Conservation (phyloP, 1,139 yeast species). For the Meyerozyma carpophila region DNA sequence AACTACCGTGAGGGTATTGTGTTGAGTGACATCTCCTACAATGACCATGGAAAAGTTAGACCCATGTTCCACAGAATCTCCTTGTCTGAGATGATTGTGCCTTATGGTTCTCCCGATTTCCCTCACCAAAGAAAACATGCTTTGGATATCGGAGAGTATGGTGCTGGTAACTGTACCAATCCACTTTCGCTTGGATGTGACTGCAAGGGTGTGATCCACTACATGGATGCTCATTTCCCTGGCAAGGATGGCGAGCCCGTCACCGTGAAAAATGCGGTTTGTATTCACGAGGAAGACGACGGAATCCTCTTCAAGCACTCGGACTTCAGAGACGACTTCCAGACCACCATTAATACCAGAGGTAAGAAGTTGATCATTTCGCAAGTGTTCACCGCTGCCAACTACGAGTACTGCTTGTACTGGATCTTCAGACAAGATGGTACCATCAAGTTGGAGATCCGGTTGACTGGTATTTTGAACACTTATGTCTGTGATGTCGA, state of each 20-base stretch:
- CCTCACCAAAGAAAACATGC: slow-evolving; percentile 86
- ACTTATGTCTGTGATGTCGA: slow-evolving; percentile 59
- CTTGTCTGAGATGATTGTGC: slow-evolving; percentile 78
- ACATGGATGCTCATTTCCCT: slow-evolving; percentile 69
- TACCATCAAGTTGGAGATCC: slow-evolving; percentile 69
- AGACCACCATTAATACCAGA: slow-evolving; percentile 69
- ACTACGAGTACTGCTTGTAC: slow-evolving; percentile 79
- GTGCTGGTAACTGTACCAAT: slow-evolving; percentile 82
- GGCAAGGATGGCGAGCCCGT: slow-evolving; percentile 63
- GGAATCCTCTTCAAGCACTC: slow-evolving; percentile 77
- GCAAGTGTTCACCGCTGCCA: slow-evolving; percentile 81
- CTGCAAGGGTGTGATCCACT: slow-evolving; percentile 80
- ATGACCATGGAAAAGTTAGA: slow-evolving; percentile 67
- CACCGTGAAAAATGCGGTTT: slow-evolving; percentile 69
- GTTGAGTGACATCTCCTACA: slow-evolving; percentile 64
- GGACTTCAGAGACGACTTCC: slow-evolving; percentile 76
- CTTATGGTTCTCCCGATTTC: slow-evolving; percentile 73
- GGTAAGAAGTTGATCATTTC: slow-evolving; percentile 69
- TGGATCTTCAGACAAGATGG: slow-evolving; percentile 84
- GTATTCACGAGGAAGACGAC: slow-evolving; percentile 83
- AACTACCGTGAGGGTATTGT: slow-evolving; percentile 84
- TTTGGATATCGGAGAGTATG: slow-evolving; percentile 80
- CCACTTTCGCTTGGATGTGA: slow-evolving; percentile 77
- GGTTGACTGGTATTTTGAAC: slow-evolving; percentile 77
- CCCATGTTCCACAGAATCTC: slow-evolving; percentile 76